Evolutionary conservation across 192 early-diverging fungal species (phyloP), one percentile per base, ranked within the genome.

Genomic region (Neocallimastix lanati): DNA sequence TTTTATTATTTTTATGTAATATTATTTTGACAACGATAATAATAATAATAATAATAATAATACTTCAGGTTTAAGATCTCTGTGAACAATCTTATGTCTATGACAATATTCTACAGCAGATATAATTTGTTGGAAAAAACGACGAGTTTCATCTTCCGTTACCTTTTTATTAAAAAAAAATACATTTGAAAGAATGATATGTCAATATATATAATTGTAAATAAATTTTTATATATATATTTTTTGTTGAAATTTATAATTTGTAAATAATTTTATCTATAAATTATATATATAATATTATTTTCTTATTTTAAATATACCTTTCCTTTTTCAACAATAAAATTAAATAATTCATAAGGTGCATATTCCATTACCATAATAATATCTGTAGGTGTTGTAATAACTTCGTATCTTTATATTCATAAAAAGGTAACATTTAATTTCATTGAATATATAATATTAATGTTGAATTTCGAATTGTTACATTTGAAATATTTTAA

Each of bases 311-410:
- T 28, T 29, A 29, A 77, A 29, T 6, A 77, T 33, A 36, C 77
- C 18, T 78, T 78, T 40, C 80, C 80, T 12, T 80, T 80, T 78
- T 80, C 80, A 15, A 80, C 92, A 84, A 95, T 94, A 81, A 93
- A 93, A 82, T 94, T 93, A 83, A 95, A 95, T 38, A 95, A 86
- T 80, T 95, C 94, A 81, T 91, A 91, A 14, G 93, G 78, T 4
- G 78, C 94, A 81, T 95, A 94, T 84, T 95, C 94, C 76, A 80
- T 80, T 79, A 96, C 97, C 94, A 99, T 94, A 82, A 98, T 95
- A 81, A 97, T 96, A 84, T 98, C 96, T 0, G 96, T 96, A 2
- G 94, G 88, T 11, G 96, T 99, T 12, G 95, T 94, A 79, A 99
- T 97, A 77, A 99, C 96, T 84, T 99, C 97, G 87, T 99, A 94